Evolutionary conservation across 202 grass and related monocot genomes (phyloP).

Genomic region (Carex arenaria): DNA sequence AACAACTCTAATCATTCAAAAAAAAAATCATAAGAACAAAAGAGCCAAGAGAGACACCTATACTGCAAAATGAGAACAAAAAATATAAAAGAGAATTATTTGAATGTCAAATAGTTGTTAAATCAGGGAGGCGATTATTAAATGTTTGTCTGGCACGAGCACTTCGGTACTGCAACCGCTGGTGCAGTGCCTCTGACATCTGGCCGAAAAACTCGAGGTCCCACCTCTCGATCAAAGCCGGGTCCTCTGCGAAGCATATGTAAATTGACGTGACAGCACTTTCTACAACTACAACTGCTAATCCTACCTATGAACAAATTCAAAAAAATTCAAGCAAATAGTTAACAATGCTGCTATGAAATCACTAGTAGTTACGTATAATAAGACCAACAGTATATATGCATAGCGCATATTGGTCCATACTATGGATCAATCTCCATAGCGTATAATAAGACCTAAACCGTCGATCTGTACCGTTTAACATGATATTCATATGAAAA

Average conservation of each 20-base stretch:
- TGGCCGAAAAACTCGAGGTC: conserved; percentile 74
- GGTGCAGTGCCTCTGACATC: conserved; percentile 64
- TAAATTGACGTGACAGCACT: conserved; percentile 97
- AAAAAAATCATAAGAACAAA: not conserved
- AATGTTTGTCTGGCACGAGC: conserved; percentile 58
- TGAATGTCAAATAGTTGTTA: conserved; percentile 40
- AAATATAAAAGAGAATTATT: not conserved
- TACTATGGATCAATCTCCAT: too few relatives aligned
- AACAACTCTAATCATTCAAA: conserved; percentile 13
- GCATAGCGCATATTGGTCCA: too few relatives aligned
- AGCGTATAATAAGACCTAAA: too few relatives aligned
- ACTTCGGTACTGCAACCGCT: conserved; percentile 85
- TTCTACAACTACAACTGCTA: conserved; percentile 87
- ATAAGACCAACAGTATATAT: too few relatives aligned
- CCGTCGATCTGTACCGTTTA: too few relatives aligned
- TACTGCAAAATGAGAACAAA: conserved; percentile 1
- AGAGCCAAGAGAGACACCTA: not conserved
- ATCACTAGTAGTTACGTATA: too few relatives aligned
- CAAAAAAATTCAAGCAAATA: not conserved
- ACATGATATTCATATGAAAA: too few relatives aligned
- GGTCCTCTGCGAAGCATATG: conserved; percentile 89
- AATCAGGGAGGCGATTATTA: conserved; percentile 54
- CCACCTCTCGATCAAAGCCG: conserved; percentile 86
- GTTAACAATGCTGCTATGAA: too few relatives aligned
- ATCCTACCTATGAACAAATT: conserved; percentile 51